Conservation (phyloP, 1,139 yeast species). For the Pichia sp. region DNA sequence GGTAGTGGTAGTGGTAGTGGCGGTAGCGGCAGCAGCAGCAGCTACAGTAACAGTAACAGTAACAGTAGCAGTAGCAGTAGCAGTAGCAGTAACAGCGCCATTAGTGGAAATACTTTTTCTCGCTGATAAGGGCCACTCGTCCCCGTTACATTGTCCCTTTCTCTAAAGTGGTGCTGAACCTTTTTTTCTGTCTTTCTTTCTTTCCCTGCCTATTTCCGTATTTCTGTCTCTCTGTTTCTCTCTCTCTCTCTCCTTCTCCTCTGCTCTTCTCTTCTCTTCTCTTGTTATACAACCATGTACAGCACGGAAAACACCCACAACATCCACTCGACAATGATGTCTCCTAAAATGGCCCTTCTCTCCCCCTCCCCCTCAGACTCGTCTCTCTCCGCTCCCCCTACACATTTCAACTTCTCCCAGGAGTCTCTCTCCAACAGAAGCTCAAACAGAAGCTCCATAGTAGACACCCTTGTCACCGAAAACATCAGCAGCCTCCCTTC, state of each 20-base stretch:
- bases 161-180: background rate
- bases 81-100: background rate
- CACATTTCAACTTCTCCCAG: background rate
- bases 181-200: background rate
- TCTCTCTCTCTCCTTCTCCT: background rate
- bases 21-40: no score
- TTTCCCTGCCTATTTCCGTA: background rate
- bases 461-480: constrained; percentile 2
- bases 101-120: no score
- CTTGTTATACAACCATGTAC: background rate
- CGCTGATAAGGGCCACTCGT: background rate
- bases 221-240: background rate
- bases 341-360: background rate
- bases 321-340: background rate
- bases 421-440: constrained; percentile 9
- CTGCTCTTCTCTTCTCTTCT: background rate
- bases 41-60: no score
- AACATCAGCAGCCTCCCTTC: background rate
- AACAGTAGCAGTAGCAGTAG: no score
- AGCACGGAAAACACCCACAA: background rate
- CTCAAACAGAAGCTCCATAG: constrained; percentile 15
- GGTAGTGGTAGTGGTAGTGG: no score
- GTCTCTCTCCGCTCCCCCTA: background rate
- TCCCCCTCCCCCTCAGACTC: constrained; percentile 2
- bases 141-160: background rate